Conservation (phyloP, 495 filamentous ascomycete species). For the Podospora comata region DNA sequence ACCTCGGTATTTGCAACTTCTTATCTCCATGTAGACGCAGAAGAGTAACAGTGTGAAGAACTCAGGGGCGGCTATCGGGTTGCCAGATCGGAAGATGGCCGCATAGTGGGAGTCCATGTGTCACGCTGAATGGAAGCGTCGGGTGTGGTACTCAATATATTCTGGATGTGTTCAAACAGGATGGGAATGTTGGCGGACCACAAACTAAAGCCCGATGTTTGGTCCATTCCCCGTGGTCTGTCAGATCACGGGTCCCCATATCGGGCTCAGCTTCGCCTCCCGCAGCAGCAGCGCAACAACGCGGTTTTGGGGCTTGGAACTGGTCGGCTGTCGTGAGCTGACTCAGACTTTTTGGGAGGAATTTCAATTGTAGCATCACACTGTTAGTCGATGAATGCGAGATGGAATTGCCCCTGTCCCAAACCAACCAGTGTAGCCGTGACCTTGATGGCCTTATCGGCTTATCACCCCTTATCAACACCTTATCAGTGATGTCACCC, state of each 20-base stretch:
- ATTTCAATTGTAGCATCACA: neutral
- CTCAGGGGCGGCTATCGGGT: neutral
- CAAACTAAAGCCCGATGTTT: neutral
- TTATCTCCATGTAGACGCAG: neutral
- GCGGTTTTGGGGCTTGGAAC: neutral
- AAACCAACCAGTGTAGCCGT: neutral
- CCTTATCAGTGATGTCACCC: constrained; percentile 6
- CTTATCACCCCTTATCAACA: constrained; percentile 1
- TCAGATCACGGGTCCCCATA: neutral
- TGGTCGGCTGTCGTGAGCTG: neutral
- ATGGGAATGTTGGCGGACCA: neutral
- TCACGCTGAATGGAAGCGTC: neutral
- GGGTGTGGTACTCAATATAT: neutral
- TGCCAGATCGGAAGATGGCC: neutral
- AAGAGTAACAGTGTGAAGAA: neutral
- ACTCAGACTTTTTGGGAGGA: neutral
- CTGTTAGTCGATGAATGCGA: neutral
- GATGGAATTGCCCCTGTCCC: neutral
- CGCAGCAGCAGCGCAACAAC: neutral
- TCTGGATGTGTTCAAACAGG: neutral
- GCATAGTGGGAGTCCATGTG: neutral
- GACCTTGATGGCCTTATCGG: constrained; percentile 7
- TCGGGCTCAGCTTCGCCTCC: neutral
- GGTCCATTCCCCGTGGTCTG: neutral
- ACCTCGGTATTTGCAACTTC: neutral